phyloP scores from a whole-genome alignment of 2,329 filamentous ascomycete species.

The Fusarium robinianum region DNA sequence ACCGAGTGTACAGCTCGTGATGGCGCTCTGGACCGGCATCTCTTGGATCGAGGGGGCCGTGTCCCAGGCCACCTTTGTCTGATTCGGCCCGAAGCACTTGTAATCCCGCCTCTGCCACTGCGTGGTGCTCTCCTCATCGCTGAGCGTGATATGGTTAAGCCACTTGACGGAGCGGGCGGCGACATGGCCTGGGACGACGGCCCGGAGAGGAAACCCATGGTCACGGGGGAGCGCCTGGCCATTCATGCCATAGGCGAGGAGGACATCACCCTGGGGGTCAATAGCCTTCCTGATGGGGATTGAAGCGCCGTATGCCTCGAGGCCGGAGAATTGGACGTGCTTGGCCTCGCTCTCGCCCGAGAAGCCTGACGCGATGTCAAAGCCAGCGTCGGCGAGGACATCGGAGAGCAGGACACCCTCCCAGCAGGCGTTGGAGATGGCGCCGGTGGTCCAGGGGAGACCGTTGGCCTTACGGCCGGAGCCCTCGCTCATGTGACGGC shows the following conservation, averaged over 20 bases:
- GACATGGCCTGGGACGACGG: constrained; percentile 67
- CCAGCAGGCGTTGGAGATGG: constrained; percentile 65
- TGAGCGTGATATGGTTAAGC: constrained; percentile 66
- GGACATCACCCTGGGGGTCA: constrained; percentile 65
- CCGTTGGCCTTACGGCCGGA: constrained; percentile 56
- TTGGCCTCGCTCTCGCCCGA: constrained; percentile 46
- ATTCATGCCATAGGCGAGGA: constrained; percentile 72
- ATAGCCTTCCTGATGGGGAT: constrained; percentile 63
- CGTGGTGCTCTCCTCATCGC: constrained; percentile 67
- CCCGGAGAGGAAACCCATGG: constrained; percentile 67
- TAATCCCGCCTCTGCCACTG: constrained; percentile 71
- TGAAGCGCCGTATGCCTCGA: constrained; percentile 65
- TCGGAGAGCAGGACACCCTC: constrained; percentile 60
- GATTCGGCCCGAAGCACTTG: constrained; percentile 70
- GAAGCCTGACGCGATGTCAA: constrained; percentile 47
- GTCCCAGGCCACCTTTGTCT: constrained; percentile 64
- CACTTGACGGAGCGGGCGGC: constrained; percentile 72
- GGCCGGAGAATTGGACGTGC: constrained; percentile 62
- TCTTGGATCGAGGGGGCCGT: constrained; percentile 68
- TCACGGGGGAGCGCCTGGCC: constrained; percentile 64
- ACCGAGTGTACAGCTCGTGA: constrained; percentile 56
- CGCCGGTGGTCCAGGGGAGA: constrained; percentile 62
- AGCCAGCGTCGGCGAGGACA: constrained; percentile 60
- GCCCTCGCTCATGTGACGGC: constrained; percentile 60
- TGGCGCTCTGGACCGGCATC: constrained; percentile 69